Base-by-base conservation (phyloP, 352 stramenopile species). In the Bremia lactucae region DNA sequence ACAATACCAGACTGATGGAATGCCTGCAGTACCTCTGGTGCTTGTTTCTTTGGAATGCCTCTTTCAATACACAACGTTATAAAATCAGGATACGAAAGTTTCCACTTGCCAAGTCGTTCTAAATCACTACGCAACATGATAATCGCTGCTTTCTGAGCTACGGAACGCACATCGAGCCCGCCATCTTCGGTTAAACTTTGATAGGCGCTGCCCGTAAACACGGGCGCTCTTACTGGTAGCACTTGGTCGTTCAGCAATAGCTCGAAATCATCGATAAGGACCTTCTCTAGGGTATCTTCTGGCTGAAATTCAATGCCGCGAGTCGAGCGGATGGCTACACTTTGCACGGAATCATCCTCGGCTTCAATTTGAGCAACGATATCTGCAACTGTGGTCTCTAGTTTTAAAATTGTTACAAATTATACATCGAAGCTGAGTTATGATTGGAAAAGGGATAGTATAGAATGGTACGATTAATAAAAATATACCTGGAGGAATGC, bases 1-100 rank as follows among this genome's bases (percentile, higher is more conserved):
- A 91, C 67, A 8, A 88, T 40, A 31, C 79, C 79, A 0, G 77
- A 46, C 36, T 91, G 75, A 24, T 91, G 79, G 35, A 91, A 87
- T 8, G 70, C 61, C 39, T 75, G 65, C 19, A 91, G 67, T 15
- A 91, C 63, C 44, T 88, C 73, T 1, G 63, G 55, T 10, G 79
- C 73, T 49, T 91, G 75, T 55, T 88, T 91, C 60, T 88, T 87
- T 4, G 75, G 70, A 49, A 91, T 88, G 16, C 79, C 79, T n/a
- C 67, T 61, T 9, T 86, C 69, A 13, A 62, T 54, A 25, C 75
- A 86, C 61, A 87, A 57, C 31, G 72, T 49, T 19, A 83, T 59
- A 42, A 86, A 91, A 28, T 88, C 73, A 3, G 59, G 50, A 31
- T 72, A 68, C 33, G 58, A 80, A 49, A 89, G 76, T 41, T 87